Conservation (phyloP, 2,329 filamentous ascomycete genomes). For the Diplocarpon mali region DNA sequence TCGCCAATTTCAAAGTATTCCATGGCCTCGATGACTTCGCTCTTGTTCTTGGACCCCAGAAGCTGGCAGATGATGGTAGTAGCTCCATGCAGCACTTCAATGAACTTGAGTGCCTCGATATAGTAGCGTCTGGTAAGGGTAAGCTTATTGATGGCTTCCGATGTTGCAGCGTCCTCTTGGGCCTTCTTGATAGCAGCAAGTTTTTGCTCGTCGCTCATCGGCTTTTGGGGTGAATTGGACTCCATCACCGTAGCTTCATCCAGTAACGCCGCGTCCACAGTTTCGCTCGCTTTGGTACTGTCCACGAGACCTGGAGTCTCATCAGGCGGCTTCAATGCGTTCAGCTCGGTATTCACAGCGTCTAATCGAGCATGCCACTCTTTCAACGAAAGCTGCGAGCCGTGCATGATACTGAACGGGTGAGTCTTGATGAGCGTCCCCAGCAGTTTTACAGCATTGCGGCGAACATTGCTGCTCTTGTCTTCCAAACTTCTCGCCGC, state of each 20-base stretch:
- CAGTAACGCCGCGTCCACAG: slow-evolving; percentile 66
- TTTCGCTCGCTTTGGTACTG: slow-evolving; percentile 44
- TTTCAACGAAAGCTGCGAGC: slow-evolving; percentile 70
- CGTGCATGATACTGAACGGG: slow-evolving; percentile 86
- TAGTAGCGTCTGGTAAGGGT: slow-evolving; percentile 86
- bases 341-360: slow-evolving; percentile 71
- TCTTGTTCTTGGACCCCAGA: slow-evolving; percentile 91
- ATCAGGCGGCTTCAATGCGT: slow-evolving; percentile 68
- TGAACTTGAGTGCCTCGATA: slow-evolving; percentile 85
- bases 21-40: slow-evolving; percentile 97
- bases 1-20: slow-evolving; percentile 95
- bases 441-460: slow-evolving; percentile 89
- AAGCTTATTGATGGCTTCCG: slow-evolving; percentile 77
- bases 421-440: slow-evolving; percentile 85
- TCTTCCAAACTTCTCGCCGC: slow-evolving; percentile 86
- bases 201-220: slow-evolving; percentile 73
- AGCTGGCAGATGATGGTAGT: slow-evolving; percentile 76
- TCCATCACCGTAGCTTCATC: slow-evolving; percentile 82
- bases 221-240: slow-evolving; percentile 52
- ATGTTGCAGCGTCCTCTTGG: slow-evolving; percentile 76
- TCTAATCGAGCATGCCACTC: slow-evolving; percentile 80
- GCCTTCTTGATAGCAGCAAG: slow-evolving; percentile 64
- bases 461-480: slow-evolving; percentile 93
- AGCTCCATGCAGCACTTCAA: slow-evolving; percentile 77
- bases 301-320: slow-evolving; percentile 61